Base-by-base conservation (phyloP, 345 rosid species). In the Salix exigua region DNA sequence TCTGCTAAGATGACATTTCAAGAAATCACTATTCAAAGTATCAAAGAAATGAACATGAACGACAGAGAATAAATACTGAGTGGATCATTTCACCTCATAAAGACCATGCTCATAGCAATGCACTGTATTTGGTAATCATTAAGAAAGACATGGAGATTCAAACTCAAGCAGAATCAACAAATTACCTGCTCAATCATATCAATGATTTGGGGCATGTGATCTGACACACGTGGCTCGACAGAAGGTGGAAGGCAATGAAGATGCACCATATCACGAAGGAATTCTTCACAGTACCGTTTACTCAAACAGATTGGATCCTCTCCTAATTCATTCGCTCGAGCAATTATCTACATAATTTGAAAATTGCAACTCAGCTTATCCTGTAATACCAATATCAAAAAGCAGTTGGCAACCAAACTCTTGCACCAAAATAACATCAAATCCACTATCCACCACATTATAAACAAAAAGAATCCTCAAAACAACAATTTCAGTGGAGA, bases 271-370 rank as follows among this genome's bases (percentile, higher is more conserved):
- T 96, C 99, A 58, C 71, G 82, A 73, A 82, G 85, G 80, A 96
- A 96, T 78, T 96, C 98, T 51, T 91, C 87, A 75, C 97, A 96
- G 88, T 83, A 93, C 3, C 91, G 89, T 72, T 86, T 88, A 75
- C 99, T 96, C 78, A 93, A 92, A 79, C 88, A 81, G 70, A 96
- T 92, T 11, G 97, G 97, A 85, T 96, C 96, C 87, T 96, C 96
- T 68, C 89, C 93, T 81, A 93, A 72, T 79, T 93, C 94, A 68
- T 89, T 93, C 7, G 99, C 98, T 82, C 99, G 85, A 33, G 89
- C 86, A 84, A 93, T 96, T 77, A 96, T 91, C 99, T 93, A 87
- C 80, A 84, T 77, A 82, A 86, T 77, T 79, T 68, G 81, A 76
- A 87, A 84, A 81, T 61, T 70, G 83, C 70, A 82, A 84, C 87